Conservation (phyloP, 176 grass and related monocot species). For the Eremochloa ophiuroides region DNA sequence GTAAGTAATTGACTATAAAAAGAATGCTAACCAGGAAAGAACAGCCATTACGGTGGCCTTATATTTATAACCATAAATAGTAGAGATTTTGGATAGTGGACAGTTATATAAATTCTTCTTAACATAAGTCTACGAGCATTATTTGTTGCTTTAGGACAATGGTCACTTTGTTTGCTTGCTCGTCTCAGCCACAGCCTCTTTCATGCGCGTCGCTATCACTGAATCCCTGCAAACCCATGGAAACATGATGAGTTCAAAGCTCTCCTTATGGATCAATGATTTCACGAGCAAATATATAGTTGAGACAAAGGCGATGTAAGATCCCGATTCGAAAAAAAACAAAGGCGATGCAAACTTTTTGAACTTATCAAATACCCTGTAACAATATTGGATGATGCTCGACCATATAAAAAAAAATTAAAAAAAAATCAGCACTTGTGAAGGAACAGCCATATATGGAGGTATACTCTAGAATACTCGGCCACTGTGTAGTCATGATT, state of each 20-base stretch:
- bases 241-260: neutral
- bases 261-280: no score
- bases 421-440: no score
- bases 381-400: no score
- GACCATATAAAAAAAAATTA: no score
- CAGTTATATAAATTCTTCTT: neutral
- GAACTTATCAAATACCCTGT: no score
- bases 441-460: no score
- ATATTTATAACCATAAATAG: slow-evolving; percentile 7
- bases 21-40: neutral
- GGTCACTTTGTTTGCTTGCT: slow-evolving; percentile 17
- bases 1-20: neutral
- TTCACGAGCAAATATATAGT: no score
- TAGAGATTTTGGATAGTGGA: neutral
- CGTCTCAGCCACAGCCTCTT: slow-evolving; percentile 32
- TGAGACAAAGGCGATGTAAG: no score
- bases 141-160: slow-evolving; percentile 35
- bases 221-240: neutral
- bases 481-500: no score
- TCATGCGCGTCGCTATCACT: slow-evolving; percentile 14
- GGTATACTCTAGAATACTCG: no score
- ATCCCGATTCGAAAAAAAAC: no score
- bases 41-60: neutral
- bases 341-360: no score
- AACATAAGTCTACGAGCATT: slow-evolving; percentile 11